Evolutionary conservation across 1,284 basidiomycete genomes (phyloP).

Genomic region (Ustilago crameri): DNA sequence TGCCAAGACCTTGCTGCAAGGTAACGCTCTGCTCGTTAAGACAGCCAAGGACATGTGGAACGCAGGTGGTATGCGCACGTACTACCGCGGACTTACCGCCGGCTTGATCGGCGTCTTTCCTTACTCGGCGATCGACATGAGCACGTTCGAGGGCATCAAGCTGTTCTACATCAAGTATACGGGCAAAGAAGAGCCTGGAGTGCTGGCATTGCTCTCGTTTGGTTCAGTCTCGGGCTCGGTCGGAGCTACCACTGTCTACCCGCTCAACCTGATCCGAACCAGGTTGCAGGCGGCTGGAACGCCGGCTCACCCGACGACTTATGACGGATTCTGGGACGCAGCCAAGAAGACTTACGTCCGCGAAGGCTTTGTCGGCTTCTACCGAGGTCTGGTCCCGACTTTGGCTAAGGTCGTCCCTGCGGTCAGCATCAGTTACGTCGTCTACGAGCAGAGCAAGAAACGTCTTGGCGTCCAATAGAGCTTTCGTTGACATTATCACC

Average conservation of each 20-base stretch:
- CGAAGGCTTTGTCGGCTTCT: slow-evolving; percentile 94
- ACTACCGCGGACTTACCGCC: slow-evolving; percentile 87
- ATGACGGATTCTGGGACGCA: slow-evolving; percentile 89
- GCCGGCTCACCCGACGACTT: slow-evolving; percentile 69
- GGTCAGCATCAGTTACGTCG: slow-evolving; percentile 66
- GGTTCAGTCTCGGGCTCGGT: slow-evolving; percentile 69
- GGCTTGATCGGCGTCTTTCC: slow-evolving; percentile 70
- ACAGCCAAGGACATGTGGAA: slow-evolving; percentile 77
- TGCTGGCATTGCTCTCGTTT: slow-evolving; percentile 68
- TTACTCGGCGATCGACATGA: slow-evolving; percentile 70
- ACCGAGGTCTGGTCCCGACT: slow-evolving; percentile 89
- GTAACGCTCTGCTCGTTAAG: slow-evolving; percentile 74
- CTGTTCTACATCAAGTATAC: slow-evolving; percentile 69
- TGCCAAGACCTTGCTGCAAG: slow-evolving; percentile 72
- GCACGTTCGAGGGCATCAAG: slow-evolving; percentile 70
- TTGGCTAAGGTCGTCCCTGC: slow-evolving; percentile 76
- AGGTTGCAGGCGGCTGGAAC: slow-evolving; percentile 90
- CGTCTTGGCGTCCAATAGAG: slow-evolving; percentile 43
- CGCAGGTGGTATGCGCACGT: slow-evolving; percentile 83
- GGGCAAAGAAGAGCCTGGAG: slow-evolving; percentile 69
- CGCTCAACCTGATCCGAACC: slow-evolving; percentile 80
- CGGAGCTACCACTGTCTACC: slow-evolving; percentile 69
- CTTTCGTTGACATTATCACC: background rate
- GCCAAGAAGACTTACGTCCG: slow-evolving; percentile 80
- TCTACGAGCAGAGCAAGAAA: slow-evolving; percentile 64